Percentiles rank a stretch among this genome's conserved stretches.
These are phyloP conservation scores for Ascochyta lentis DNA, from an alignment of 2,329 filamentous ascomycete genomes.

Conservation along the genomic window DNA sequence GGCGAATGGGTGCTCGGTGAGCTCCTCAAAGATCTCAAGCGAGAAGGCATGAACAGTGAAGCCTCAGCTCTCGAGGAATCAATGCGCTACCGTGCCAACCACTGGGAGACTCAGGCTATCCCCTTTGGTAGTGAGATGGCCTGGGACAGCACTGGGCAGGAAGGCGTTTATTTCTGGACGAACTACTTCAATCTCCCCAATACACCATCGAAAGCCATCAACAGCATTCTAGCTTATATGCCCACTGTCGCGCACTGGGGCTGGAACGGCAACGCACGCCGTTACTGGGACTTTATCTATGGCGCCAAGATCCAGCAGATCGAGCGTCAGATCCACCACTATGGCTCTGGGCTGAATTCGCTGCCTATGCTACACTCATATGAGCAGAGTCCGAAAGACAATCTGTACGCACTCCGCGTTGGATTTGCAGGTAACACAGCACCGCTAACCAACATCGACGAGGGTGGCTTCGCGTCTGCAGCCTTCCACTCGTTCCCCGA, in stretches of 20 bases:
- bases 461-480: conserved; percentile 61
- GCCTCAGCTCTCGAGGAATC: conserved; percentile 51
- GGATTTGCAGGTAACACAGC: conserved; percentile 63
- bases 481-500: conserved; percentile 66
- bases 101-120: conserved; percentile 60
- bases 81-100: conserved; percentile 59
- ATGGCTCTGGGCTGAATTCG: conserved; percentile 65
- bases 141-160: conserved; percentile 68
- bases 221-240: conserved; percentile 63
- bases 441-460: conserved; percentile 62
- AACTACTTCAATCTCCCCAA: conserved; percentile 59
- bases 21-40: conserved; percentile 58
- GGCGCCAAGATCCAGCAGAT: conserved; percentile 52
- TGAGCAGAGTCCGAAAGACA: conserved; percentile 54
- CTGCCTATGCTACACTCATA: conserved; percentile 62
- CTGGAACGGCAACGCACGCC: conserved; percentile 66
- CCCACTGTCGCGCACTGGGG: conserved; percentile 67
- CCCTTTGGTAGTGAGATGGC: conserved; percentile 68
- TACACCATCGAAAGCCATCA: conserved; percentile 60
- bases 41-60: conserved; percentile 54
- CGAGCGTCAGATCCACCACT: conserved; percentile 65
- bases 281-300: conserved; percentile 67
- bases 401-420: conserved; percentile 58
- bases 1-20: conserved; percentile 65
- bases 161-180: conserved; percentile 67